phyloP scores from a whole-genome alignment of 306 rosid species.

The Cucurbita maxima region DNA sequence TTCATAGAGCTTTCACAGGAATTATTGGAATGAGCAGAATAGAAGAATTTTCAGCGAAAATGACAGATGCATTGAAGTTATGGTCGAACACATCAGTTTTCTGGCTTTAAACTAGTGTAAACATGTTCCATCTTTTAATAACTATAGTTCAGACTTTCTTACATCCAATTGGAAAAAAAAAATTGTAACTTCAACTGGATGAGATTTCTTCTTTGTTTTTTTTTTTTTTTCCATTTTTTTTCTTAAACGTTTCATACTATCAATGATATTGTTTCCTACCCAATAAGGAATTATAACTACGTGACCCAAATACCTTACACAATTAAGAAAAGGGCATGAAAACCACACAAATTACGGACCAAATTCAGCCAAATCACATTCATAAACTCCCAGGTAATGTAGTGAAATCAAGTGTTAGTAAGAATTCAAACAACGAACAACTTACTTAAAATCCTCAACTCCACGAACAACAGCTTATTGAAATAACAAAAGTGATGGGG shows the following conservation, averaged over 20 bases:
- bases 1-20: not conserved
- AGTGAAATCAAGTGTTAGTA: not conserved
- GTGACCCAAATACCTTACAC: not conserved
- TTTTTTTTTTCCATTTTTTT: too few species aligned
- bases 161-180: not conserved
- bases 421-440: not conserved
- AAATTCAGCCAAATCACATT: not conserved
- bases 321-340: not conserved
- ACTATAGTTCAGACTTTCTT: not conserved
- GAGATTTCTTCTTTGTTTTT: not conserved
- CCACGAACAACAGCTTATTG: not conserved
- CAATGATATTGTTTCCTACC: not conserved
- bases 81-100: not conserved
- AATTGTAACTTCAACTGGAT: not conserved
- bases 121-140: not conserved
- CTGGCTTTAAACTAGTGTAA: not conserved
- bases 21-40: not conserved
- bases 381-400: not conserved
- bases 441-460: not conserved
- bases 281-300: not conserved
- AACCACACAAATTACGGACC: not conserved
- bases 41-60: not conserved
- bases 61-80: not conserved
- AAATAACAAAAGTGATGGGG: not conserved
- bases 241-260: not conserved